phyloP scores from a whole-genome alignment of 805 yeast species.

The Suhomyces prunicola region DNA sequence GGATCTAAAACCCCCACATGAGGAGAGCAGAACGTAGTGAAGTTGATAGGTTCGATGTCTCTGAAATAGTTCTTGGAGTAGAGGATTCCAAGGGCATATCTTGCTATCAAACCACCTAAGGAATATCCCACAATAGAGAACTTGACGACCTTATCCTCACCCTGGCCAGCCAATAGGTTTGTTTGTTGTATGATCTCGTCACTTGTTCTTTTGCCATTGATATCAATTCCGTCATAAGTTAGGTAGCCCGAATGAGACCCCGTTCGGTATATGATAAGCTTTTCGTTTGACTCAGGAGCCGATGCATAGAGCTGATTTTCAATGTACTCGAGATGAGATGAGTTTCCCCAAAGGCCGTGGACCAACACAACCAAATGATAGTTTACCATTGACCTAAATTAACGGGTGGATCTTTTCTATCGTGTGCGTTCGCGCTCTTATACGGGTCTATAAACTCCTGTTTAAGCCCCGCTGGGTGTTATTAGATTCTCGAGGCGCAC shows the following conservation, averaged over 20 bases:
- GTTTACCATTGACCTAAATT: background rate
- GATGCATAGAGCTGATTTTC: slow-evolving; percentile 41
- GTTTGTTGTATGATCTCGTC: slow-evolving; percentile 50
- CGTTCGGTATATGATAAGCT: slow-evolving; percentile 47
- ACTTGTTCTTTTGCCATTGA: slow-evolving; percentile 74
- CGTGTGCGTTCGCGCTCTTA: background rate
- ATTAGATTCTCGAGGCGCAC: background rate
- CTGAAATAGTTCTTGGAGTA: slow-evolving; percentile 52
- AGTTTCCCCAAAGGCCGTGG: slow-evolving; percentile 86
- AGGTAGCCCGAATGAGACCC: slow-evolving; percentile 66
- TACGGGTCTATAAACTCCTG: background rate
- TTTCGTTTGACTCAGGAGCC: slow-evolving; percentile 15
- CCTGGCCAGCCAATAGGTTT: slow-evolving; percentile 8
- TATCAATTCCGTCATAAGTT: slow-evolving; percentile 85
- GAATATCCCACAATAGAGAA: slow-evolving; percentile 86
- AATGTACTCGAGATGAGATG: slow-evolving; percentile 63
- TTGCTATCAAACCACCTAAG: slow-evolving; percentile 78
- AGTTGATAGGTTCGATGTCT: slow-evolving; percentile 53
- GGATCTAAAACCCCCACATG: slow-evolving; percentile 68
- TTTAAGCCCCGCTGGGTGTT: background rate
- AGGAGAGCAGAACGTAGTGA: slow-evolving; percentile 51
- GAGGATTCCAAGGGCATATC: slow-evolving; percentile 77
- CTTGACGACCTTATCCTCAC: slow-evolving; percentile 46
- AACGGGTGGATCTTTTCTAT: background rate
- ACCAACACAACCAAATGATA: slow-evolving; percentile 67